Evolutionary conservation across 306 rosid species (phyloP), one percentile per base, ranked within the genome.

Genomic region (Heteromeles arbutifolia): DNA sequence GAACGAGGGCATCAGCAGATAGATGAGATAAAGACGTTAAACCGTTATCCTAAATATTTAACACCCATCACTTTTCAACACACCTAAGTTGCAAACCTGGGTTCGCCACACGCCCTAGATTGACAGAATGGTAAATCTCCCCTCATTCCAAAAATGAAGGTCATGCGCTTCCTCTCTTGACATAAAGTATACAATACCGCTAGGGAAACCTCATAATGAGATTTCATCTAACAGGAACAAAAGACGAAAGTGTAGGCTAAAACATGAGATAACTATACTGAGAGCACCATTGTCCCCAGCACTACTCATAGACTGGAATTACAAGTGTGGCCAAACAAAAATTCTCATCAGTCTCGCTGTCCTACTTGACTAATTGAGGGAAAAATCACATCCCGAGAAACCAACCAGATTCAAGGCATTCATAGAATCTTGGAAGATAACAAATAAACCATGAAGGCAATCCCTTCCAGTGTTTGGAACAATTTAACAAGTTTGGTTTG

Each of bases 1-100:
- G 83, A 83, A 84, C 76, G 74, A 84, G 84, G 88, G 82, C 77
- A 85, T 80, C 88, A 84, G 77, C 64, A 83, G 78, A 84, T 56
- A 82, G 83, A 82, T 76, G 84, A 82, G 77, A 84, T 72, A 78
- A 76, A 76, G 82, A 75, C 87, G 88, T 52, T 75, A 50, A 83
- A 66, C 67, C 71, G 80, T 81, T 80, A 84, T 79, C 86, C 80
- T 71, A 67, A 81, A 76, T 72, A 83, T 76, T 83, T 24, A 79
- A 37, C 10, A 79, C 80, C 79, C 71, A 79, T 83, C 84, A 82
- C 78, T 78, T 74, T 65, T 80, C 71, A 78, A 78, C 69, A 77
- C 67, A 64, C 57, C 76, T 52, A 82, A 73, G 53, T 64, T 22
- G 68, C 53, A 80, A 28, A 86, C 52, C 72, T 11, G 43, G 70